Conservation (phyloP, 2,329 filamentous ascomycete genomes). For the Penicillium sp. region DNA sequence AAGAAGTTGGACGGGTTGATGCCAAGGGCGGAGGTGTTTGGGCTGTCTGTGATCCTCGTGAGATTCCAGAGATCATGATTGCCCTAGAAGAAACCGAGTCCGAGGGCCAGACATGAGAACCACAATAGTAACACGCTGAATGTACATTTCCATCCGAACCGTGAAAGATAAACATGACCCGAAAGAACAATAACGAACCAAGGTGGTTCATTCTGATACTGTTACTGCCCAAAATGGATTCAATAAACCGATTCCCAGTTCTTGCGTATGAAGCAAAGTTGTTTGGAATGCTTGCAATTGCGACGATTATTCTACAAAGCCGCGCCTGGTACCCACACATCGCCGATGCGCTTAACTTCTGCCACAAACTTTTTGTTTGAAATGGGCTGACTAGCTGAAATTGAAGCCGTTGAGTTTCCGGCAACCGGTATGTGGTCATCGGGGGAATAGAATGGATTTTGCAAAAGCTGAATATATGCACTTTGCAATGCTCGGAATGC, state of each 20-base stretch:
- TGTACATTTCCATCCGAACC: background rate
- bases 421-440: slow-evolving; percentile 72
- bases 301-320: slow-evolving; percentile 61
- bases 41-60: slow-evolving; percentile 80
- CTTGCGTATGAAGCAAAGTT: background rate
- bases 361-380: slow-evolving; percentile 76
- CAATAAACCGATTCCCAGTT: too few species aligned
- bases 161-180: too few species aligned
- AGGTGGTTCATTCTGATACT: too few species aligned
- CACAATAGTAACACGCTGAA: background rate
- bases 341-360: slow-evolving; percentile 83
- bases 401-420: slow-evolving; percentile 44
- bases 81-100: slow-evolving; percentile 66
- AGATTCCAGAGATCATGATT: slow-evolving; percentile 68
- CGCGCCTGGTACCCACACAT: slow-evolving; percentile 75
- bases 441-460: slow-evolving; percentile 93
- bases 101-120: slow-evolving; percentile 5
- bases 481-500: slow-evolving; percentile 88
- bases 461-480: slow-evolving; percentile 84
- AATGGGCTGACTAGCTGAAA: slow-evolving; percentile 64
- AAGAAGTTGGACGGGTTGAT: slow-evolving; percentile 82
- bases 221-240: too few species aligned
- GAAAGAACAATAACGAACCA: too few species aligned
- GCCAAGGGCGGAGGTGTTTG: slow-evolving; percentile 90
- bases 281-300: background rate